Conservation (phyloP, 169 alveolate species). For the Eimeria acervulina region DNA sequence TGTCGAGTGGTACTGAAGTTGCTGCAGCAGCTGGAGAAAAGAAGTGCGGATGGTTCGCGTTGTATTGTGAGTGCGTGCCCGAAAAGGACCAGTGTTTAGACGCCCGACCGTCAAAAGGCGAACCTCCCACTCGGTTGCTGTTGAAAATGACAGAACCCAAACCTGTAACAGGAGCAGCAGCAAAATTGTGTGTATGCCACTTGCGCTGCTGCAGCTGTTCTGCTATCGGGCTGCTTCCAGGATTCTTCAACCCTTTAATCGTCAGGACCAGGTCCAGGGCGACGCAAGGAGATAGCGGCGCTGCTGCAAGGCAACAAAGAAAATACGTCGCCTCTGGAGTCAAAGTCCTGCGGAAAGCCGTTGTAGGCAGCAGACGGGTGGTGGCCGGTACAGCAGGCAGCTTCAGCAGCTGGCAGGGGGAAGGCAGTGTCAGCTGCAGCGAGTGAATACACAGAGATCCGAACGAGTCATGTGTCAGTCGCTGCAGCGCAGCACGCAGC, state of each 20-base stretch:
- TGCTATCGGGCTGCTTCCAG: not conserved
- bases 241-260: not conserved
- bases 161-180: not conserved
- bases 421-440: constrained; percentile 74
- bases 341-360: constrained; percentile 34
- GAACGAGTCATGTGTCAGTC: constrained; percentile 37
- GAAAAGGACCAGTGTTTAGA: not conserved
- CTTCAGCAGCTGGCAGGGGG: constrained; percentile 62
- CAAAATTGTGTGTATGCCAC: not conserved
- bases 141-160: not conserved
- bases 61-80: not conserved
- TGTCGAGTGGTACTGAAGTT: not conserved
- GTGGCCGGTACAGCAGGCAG: constrained; percentile 70
- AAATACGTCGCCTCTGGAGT: constrained; percentile 45
- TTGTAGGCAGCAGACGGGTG: constrained; percentile 48
- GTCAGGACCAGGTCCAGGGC: constrained; percentile 46
- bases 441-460: constrained; percentile 73
- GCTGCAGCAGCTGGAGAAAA: not conserved
- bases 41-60: not conserved
- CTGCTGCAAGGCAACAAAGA: constrained; percentile 59
- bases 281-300: constrained; percentile 52
- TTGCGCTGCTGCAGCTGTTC: constrained; percentile 41
- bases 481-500: constrained; percentile 42
- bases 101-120: not conserved
- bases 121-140: not conserved